These are phyloP conservation scores for Arxiozyma telluris DNA, from an alignment of 1,139 yeast genomes.

Conservation along the genomic window DNA sequence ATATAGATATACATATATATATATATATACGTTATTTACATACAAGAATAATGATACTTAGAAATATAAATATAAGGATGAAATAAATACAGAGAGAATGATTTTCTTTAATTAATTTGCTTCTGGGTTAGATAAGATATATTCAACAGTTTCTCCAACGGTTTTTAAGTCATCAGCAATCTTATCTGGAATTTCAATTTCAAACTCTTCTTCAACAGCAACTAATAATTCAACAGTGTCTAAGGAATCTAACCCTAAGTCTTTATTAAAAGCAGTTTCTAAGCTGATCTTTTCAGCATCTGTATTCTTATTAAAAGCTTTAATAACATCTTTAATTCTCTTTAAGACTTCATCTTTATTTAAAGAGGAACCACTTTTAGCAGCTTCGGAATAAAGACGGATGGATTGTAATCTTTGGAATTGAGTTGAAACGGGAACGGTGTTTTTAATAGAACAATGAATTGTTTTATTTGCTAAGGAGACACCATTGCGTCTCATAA, in stretches of 20 bases:
- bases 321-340: conserved; percentile 26
- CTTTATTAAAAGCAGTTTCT: conserved; percentile 33
- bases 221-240: conserved; percentile 66
- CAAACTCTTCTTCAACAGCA: conserved; percentile 65
- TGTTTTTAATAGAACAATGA: not conserved
- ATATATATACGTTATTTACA: not conserved
- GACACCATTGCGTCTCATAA: not conserved
- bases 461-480: not conserved
- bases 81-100: not conserved
- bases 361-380: conserved; percentile 6
- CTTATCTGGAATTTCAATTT: conserved; percentile 57
- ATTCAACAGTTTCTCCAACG: conserved; percentile 59
- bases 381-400: conserved; percentile 21
- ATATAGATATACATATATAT: not conserved
- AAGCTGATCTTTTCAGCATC: conserved; percentile 23
- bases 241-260: conserved; percentile 60
- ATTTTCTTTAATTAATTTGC: conserved; percentile 5
- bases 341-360: conserved; percentile 21
- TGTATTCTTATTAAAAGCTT: conserved; percentile 25
- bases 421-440: not conserved
- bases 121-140: conserved; percentile 29
- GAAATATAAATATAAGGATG: not conserved
- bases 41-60: not conserved
- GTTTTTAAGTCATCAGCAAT: conserved; percentile 61
- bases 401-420: conserved; percentile 1